phyloP scores from a whole-genome alignment of 129 eudicot species.

The Flaveria robusta region DNA sequence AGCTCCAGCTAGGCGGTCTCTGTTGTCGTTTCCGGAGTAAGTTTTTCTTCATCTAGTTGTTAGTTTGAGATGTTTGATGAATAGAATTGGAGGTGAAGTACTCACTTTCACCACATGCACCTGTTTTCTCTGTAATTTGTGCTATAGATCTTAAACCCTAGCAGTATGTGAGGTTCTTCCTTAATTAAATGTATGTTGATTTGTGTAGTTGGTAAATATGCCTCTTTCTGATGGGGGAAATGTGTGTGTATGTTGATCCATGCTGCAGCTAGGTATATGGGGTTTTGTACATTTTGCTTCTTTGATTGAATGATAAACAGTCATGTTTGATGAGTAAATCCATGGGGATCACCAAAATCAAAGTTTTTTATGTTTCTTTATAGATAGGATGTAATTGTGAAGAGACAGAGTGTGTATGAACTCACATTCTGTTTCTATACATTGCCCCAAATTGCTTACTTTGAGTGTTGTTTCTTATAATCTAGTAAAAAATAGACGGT shows the following conservation, averaged over 20 bases:
- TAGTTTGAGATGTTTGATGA: conserved; percentile 11
- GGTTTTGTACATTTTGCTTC: not conserved
- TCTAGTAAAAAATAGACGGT: not conserved
- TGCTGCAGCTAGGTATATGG: conserved; percentile 1
- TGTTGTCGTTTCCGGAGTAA: conserved; percentile 47
- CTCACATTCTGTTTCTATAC: not conserved
- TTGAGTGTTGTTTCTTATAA: not conserved
- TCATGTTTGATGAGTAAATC: conserved; percentile 2
- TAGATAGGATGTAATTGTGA: not conserved
- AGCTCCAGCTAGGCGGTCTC: conserved; percentile 49
- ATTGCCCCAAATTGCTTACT: conserved; percentile 4
- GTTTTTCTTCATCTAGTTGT: conserved; percentile 10
- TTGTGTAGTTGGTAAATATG: conserved; percentile 8
- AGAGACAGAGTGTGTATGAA: not conserved
- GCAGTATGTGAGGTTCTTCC: not conserved
- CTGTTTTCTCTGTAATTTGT: not conserved
- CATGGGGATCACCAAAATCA: conserved; percentile 7
- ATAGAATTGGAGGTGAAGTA: conserved; percentile 1
- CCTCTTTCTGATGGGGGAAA: conserved; percentile 18
- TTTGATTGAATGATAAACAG: not conserved
- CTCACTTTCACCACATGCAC: conserved; percentile 5
- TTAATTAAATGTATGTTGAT: not conserved
- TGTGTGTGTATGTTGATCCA: conserved; percentile 13
- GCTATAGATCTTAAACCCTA: not conserved
- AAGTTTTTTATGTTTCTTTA: not conserved